Percentiles rank a stretch among this genome's conserved stretches.
Conservation (phyloP, 2,329 filamentous ascomycete species). For the Botryotinia convoluta region DNA sequence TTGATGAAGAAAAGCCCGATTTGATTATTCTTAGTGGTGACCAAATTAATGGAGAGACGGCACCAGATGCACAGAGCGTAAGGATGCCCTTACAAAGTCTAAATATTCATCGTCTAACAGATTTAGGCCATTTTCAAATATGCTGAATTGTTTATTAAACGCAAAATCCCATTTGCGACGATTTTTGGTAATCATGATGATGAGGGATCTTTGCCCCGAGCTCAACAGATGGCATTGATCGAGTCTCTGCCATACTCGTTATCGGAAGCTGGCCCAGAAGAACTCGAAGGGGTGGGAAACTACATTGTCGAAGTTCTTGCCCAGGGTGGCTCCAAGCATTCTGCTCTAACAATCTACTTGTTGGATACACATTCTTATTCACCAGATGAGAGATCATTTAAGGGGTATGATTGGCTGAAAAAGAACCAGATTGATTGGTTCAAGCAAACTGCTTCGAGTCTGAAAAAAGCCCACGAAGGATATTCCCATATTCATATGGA, state of each 20-base stretch:
- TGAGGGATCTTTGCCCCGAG: conserved; percentile 71
- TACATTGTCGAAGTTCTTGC: conserved; percentile 90
- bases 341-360: conserved; percentile 90
- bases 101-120: not conserved
- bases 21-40: conserved; percentile 90
- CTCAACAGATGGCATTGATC: conserved; percentile 79
- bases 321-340: conserved; percentile 75
- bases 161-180: conserved; percentile 85
- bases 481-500: conserved; percentile 95
- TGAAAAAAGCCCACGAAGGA: conserved; percentile 75
- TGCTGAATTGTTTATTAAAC: conserved; percentile 76
- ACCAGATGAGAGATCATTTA: conserved; percentile 80
- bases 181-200: conserved; percentile 99
- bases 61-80: conserved; percentile 85
- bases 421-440: conserved; percentile 95
- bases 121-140: conserved; percentile 88
- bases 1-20: conserved; percentile 93
- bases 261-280: conserved; percentile 76
- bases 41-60: conserved; percentile 90
- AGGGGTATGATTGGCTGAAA: conserved; percentile 98
- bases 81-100: conserved; percentile 32
- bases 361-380: conserved; percentile 92
- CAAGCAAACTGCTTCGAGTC: conserved; percentile 66
- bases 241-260: conserved; percentile 87
- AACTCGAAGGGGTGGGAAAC: conserved; percentile 89